Evolutionary conservation across 345 rosid genomes (phyloP).

Genomic region (Gossypium ekmanianum): DNA sequence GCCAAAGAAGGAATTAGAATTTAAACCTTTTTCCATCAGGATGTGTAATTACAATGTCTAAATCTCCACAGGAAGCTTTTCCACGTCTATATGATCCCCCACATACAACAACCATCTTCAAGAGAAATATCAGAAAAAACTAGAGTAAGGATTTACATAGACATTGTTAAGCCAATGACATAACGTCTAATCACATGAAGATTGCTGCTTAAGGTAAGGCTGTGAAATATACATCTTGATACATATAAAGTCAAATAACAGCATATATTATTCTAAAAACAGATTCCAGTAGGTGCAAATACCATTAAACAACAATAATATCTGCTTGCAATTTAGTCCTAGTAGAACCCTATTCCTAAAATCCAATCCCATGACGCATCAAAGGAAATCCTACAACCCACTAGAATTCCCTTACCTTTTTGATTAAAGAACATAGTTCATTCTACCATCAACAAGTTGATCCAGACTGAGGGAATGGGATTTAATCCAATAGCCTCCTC

Average conservation of each 20-base stretch:
- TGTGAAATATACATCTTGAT: neutral
- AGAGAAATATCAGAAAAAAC: constrained; percentile 13
- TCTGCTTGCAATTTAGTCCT: neutral
- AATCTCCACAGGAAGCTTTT: constrained; percentile 88
- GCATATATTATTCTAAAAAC: neutral
- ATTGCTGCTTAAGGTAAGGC: neutral
- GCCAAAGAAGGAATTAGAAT: neutral
- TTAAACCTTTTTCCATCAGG: constrained; percentile 81
- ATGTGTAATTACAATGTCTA: constrained; percentile 81
- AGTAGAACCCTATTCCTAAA: too few species aligned
- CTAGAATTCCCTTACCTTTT: constrained; percentile 1
- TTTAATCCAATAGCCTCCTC: too few species aligned
- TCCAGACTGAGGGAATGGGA: too few species aligned
- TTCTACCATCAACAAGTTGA: too few species aligned
- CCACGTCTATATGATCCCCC: constrained; percentile 99
- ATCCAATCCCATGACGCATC: too few species aligned
- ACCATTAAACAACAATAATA: neutral
- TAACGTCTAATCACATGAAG: neutral
- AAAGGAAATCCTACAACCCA: neutral
- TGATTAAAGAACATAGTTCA: neutral
- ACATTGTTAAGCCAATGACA: constrained; percentile 11
- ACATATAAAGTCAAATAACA: neutral
- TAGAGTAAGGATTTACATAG: neutral
- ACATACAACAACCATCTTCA: constrained; percentile 68
- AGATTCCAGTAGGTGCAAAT: neutral